These are phyloP conservation scores for Aphelidium insulamus DNA, from an alignment of 371 early-diverging fungal genomes.

Conservation along the genomic window DNA sequence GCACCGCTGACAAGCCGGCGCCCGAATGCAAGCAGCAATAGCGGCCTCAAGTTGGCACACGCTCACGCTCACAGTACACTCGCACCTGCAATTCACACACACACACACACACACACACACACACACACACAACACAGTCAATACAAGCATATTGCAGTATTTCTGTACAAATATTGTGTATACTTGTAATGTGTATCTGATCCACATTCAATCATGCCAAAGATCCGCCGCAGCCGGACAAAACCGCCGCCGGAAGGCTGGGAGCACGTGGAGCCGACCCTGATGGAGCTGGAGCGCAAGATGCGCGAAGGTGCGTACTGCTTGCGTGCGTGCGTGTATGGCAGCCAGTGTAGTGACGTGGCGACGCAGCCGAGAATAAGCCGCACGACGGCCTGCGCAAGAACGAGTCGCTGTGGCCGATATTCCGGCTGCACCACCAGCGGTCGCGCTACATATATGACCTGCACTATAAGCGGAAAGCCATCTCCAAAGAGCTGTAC, in stretches of 20 bases:
- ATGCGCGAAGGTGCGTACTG: constrained; percentile 76
- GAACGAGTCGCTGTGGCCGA: constrained; percentile 80
- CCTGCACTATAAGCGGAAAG: constrained; percentile 76
- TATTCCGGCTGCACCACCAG: constrained; percentile 92
- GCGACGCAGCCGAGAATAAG: constrained; percentile 69
- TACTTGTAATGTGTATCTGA: too few species aligned
- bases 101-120: too few species aligned
- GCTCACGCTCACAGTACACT: too few species aligned
- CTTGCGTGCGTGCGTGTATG: background rate
- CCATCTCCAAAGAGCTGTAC: constrained; percentile 77
- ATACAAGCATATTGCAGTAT: too few species aligned
- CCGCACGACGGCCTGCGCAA: constrained; percentile 84
- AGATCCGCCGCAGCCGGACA: constrained; percentile 43
- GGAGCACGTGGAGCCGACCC: constrained; percentile 83
- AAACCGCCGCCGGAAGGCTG: constrained; percentile 83
- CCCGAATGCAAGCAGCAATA: constrained; percentile 23
- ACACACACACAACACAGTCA: too few species aligned
- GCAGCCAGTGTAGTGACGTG: constrained; percentile 5
- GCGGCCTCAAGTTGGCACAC: too few species aligned
- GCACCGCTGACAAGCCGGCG: constrained; percentile 7
- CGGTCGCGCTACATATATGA: constrained; percentile 90
- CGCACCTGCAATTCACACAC: too few species aligned
- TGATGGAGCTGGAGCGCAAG: constrained; percentile 69
- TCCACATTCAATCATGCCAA: constrained; percentile 67
- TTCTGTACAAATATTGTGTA: too few species aligned